These are phyloP conservation scores for Hibiscus tridactylites DNA, from an alignment of 345 rosid genomes.

Conservation along the genomic window DNA sequence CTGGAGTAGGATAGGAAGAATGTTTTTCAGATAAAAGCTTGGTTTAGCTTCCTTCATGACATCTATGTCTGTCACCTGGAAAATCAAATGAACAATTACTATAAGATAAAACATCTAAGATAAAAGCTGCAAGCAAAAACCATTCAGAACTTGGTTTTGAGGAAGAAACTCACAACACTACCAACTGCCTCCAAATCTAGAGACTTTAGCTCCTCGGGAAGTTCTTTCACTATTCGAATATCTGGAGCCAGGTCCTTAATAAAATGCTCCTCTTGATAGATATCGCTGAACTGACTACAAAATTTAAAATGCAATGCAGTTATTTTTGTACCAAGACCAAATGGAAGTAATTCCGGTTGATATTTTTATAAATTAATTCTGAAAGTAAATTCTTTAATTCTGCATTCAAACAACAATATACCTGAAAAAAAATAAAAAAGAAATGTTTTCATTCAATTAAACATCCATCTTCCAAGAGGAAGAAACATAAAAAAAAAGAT, in stretches of 20 bases:
- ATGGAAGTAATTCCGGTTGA: constrained; percentile 12
- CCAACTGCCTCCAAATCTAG: constrained; percentile 84
- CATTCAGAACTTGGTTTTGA: background rate
- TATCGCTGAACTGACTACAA: constrained; percentile 77
- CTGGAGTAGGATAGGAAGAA: constrained; percentile 69
- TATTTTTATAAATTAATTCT: background rate
- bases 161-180: constrained; percentile 62
- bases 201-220: constrained; percentile 71
- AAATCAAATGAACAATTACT: constrained; percentile 11
- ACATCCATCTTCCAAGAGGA: background rate
- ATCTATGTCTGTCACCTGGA: constrained; percentile 72
- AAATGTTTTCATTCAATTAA: background rate
- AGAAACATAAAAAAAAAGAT: background rate
- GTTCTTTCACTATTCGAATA: constrained; percentile 72
- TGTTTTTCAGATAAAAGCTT: constrained; percentile 68
- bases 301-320: constrained; percentile 11
- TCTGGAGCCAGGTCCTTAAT: constrained; percentile 69
- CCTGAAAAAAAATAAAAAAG: background rate
- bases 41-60: constrained; percentile 77
- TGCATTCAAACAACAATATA: background rate
- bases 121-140: background rate
- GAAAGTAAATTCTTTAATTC: background rate
- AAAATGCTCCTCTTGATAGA: constrained; percentile 91
- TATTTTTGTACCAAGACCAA: constrained; percentile 16
- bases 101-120: background rate